These are phyloP conservation scores for Phytophthora sansomeana DNA, from an alignment of 352 stramenopile species.

Conservation along the genomic window DNA sequence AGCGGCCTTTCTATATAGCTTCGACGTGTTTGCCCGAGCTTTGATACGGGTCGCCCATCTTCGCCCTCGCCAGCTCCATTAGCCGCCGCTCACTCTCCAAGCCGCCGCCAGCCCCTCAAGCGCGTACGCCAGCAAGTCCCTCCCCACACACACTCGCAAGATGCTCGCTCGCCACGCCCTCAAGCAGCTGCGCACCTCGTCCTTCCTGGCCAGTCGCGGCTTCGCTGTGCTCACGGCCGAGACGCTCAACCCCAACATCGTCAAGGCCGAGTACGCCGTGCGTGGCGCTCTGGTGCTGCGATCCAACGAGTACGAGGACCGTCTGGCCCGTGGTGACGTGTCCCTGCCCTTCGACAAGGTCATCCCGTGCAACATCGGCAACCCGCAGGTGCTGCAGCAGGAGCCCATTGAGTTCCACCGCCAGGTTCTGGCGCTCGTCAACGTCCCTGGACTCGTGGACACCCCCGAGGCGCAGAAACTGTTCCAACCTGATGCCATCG, in stretches of 20 bases:
- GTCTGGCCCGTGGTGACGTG: slow-evolving; percentile 65
- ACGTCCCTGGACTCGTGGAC: slow-evolving; percentile 90
- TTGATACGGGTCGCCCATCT: slow-evolving; percentile 18
- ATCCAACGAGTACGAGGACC: slow-evolving; percentile 79
- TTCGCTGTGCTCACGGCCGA: slow-evolving; percentile 61
- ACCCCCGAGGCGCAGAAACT: slow-evolving; percentile 77
- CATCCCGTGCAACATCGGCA: slow-evolving; percentile 98
- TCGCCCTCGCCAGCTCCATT: slow-evolving; percentile 22
- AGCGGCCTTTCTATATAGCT: slow-evolving; percentile 15
- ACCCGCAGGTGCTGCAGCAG: slow-evolving; percentile 96
- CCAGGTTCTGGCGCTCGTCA: slow-evolving; percentile 92
- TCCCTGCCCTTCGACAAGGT: slow-evolving; percentile 92
- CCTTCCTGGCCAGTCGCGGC: slow-evolving; percentile 32
- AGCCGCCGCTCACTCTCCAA: slow-evolving; percentile 40
- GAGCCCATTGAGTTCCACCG: slow-evolving; percentile 94
- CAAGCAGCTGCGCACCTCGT: slow-evolving; percentile 39
- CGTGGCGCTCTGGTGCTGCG: slow-evolving; percentile 87
- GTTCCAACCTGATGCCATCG: slow-evolving; percentile 90
- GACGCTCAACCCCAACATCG: slow-evolving; percentile 73
- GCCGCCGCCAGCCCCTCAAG: slow-evolving; percentile 33
- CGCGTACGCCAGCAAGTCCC: background rate
- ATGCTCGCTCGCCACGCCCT: slow-evolving; percentile 42
- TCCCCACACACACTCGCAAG: slow-evolving; percentile 11
- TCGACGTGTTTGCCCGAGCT: slow-evolving; percentile 11
- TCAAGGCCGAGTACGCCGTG: slow-evolving; percentile 90